A percentile compares a stretch with the other conserved stretches of the same genome.
Evolutionary conservation across 2,329 filamentous ascomycete species (phyloP).

Genomic region (Lasiodiplodia sp.): DNA sequence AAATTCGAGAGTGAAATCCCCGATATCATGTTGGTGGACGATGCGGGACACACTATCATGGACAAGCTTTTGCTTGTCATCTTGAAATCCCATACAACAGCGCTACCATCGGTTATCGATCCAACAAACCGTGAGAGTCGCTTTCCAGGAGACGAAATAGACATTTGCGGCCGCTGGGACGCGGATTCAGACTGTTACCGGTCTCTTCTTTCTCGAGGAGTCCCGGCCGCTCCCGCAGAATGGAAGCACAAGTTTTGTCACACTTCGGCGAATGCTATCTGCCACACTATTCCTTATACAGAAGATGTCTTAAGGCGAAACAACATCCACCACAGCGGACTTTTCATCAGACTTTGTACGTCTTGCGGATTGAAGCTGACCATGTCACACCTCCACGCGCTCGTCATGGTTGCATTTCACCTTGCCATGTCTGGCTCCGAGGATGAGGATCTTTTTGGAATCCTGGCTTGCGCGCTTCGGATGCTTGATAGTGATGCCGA

Average conservation of each 20-base stretch:
- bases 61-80: constrained; percentile 50
- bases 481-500: constrained; percentile 35
- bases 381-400: constrained; percentile 45
- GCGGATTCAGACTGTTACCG: constrained; percentile 49
- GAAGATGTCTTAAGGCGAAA: no score
- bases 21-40: constrained; percentile 32
- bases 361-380: constrained; percentile 44
- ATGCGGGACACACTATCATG: constrained; percentile 48
- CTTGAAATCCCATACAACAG: constrained; percentile 46
- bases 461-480: constrained; percentile 46
- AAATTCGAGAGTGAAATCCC: no score
- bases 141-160: constrained; percentile 51
- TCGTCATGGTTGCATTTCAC: constrained; percentile 46
- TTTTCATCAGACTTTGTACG: constrained; percentile 39
- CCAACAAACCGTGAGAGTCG: constrained; percentile 36
- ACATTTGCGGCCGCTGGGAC: constrained; percentile 55
- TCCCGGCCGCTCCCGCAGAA: constrained; percentile 38
- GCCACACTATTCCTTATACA: constrained; percentile 48
- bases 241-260: constrained; percentile 59
- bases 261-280: constrained; percentile 50
- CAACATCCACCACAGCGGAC: no score
- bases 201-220: constrained; percentile 39
- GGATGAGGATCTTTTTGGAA: constrained; percentile 51
- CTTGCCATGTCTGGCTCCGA: constrained; percentile 42
- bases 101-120: constrained; percentile 40